These are phyloP conservation scores for Suillus spraguei DNA, from an alignment of 768 basidiomycete genomes.

Conservation along the genomic window DNA sequence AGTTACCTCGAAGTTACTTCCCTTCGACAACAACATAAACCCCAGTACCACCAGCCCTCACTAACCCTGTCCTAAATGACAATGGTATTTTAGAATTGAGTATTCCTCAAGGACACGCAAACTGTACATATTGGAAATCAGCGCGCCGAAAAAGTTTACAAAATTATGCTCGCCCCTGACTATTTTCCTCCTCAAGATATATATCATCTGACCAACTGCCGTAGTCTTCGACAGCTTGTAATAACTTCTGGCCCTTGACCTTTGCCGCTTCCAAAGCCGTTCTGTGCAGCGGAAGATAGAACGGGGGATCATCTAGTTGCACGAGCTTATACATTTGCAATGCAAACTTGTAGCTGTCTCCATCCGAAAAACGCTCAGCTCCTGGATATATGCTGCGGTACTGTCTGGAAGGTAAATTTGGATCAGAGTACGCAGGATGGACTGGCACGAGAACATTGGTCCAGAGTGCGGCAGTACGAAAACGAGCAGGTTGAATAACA, in stretches of 20 bases:
- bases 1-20: too few species aligned
- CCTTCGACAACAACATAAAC: too few species aligned
- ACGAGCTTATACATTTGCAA: conserved; percentile 19
- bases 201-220: conserved; percentile 31
- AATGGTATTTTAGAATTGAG: too few species aligned
- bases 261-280: conserved; percentile 25
- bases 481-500: conserved; percentile 26
- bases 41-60: too few species aligned
- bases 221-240: conserved; percentile 27
- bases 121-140: not conserved
- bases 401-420: conserved; percentile 20
- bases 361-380: conserved; percentile 15
- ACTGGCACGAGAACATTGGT: conserved; percentile 12
- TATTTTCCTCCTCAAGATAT: conserved; percentile 17
- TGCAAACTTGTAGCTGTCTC: conserved; percentile 29
- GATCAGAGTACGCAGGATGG: conserved; percentile 25
- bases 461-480: conserved; percentile 20
- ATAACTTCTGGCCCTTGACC: conserved; percentile 23
- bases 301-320: conserved; percentile 26
- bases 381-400: conserved; percentile 16
- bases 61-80: too few species aligned
- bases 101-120: not conserved
- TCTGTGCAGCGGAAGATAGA: conserved; percentile 27
- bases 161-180: conserved; percentile 1
- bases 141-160: not conserved